Base-by-base conservation (phyloP, 1,284 basidiomycete genomes). In the Cutaneotrichosporon sp. region DNA sequence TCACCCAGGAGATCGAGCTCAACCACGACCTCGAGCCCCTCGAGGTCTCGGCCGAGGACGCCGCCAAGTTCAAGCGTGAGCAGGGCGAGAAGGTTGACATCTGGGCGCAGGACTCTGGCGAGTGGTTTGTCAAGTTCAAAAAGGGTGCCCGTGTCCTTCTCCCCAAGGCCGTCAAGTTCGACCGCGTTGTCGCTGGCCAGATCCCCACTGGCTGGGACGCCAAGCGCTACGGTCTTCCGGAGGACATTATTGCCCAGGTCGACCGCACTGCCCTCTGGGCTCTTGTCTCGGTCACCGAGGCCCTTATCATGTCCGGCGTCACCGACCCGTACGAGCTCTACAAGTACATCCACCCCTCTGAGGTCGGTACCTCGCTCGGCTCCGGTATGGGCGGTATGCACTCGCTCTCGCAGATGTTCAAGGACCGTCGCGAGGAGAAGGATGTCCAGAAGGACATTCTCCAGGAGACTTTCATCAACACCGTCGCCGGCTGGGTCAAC, bases 401-500 rank as follows among this genome's bases (percentile, higher is more conserved):
- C 56, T 88, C 86, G 63, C 80, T 96, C 75, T 82, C 84, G 35
- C 85, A 88, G 75, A 98, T 98, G 96, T 98, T 98, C 84, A 93
- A 90, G 75, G 96, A 97, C 68, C 87, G 96, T 61, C 87, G 91
- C 51, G 91, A 96, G 70, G 94, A 97, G 78, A 87, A 87, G 75
- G 92, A 97, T 42, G 91, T 97, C 3, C 94, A 98, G 76, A 97
- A 94, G 70, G 96, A 98, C 68, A 88, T 98, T 61, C 79, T 98
- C 29, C 96, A 98, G 75, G 94, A 98, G 77, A 98, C 94, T 84
- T 94, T 96, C 80, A 96, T 96, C 79, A 96, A 96, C 76, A 94
- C 92, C 3, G 91, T 90, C 37, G 91, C 96, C 53, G 96, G 94
- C 52, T 98, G 94, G 96, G 82, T 97, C 70, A 97, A 98, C 76